Evolutionary conservation across 2,329 filamentous ascomycete genomes (phyloP).

Genomic region (Amauroascus niger): DNA sequence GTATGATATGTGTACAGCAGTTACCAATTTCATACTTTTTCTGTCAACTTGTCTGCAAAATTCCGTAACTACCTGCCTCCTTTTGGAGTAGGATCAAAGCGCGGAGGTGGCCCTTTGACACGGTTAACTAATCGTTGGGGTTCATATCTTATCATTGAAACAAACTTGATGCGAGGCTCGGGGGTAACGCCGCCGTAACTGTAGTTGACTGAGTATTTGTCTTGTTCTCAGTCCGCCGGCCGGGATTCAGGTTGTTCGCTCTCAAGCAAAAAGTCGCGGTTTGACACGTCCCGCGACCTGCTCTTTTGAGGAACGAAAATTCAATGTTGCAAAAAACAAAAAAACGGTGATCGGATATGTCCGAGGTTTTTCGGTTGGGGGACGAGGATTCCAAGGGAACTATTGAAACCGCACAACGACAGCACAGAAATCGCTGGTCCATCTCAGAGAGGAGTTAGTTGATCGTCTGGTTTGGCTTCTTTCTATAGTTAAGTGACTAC

Average conservation of each 20-base stretch:
- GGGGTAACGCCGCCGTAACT: not conserved
- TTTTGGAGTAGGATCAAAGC: not conserved
- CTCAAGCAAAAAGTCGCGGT: not conserved
- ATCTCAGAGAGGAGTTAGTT: too few species aligned
- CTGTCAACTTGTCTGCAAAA: too few species aligned
- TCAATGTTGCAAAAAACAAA: not conserved
- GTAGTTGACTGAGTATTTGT: too few species aligned
- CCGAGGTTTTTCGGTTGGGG: not conserved
- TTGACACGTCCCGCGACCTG: constrained; percentile 4
- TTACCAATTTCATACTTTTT: too few species aligned
- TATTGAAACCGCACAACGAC: too few species aligned
- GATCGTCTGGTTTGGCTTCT: too few species aligned
- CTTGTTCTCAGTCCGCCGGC: not conserved
- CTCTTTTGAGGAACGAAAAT: not conserved
- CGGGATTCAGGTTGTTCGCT: not conserved
- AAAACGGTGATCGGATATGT: not conserved
- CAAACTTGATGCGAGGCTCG: constrained; percentile 2
- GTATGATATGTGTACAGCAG: too few species aligned
- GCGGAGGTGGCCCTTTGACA: not conserved
- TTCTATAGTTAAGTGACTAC: too few species aligned
- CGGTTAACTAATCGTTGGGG: not conserved
- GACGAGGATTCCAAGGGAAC: not conserved
- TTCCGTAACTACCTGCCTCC: not conserved
- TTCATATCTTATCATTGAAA: not conserved
- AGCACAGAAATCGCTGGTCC: too few species aligned